Evolutionary conservation across 495 filamentous ascomycete species (phyloP), one percentile per base, ranked within the genome.

Genomic region (Hypoxylon rickii): DNA sequence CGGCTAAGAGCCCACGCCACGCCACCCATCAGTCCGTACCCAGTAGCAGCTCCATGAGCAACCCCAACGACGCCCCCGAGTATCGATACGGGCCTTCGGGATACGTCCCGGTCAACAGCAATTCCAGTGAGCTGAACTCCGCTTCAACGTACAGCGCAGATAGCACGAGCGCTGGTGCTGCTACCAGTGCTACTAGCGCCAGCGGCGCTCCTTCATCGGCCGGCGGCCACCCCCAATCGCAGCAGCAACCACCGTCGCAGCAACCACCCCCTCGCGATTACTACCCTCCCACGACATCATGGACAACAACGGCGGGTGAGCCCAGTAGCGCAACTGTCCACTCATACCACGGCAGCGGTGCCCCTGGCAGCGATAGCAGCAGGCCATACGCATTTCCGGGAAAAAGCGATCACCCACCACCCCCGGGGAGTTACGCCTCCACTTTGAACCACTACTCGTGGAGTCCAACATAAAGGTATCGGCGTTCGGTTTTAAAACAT

Each of bases 1-100:
- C 80, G 13, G 64, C 77, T 37, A 83, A 83, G 61, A 78, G 73
- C 45, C 78, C 80, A 7, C 71, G 80, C 13, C 78, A 80, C 56
- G 69, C 67, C n/a, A 74, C 69, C 65, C 76, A 74, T 66, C 76
- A 71, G 55, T 78, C 76, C 12, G 63, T 74, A 12, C 70, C 71
- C 40, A 70, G 66, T 32, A 57, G 63, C 33, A 68, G 69, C 49
- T 77, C 75, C 17, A 69, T 77, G 33, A 70, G 68, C 17, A 73
- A 72, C 58, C 70, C 60, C 24, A 78, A 75, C 46, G 72, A 76
- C 18, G 51, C 68, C n/a, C 67, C 70, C 47, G 77, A 80, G 44
- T 79, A 80, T 51, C 71, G 76, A 24, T 80, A 80, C 57, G 76
- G 74, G 1, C 74, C 76, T 8, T 66, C 75, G 11, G 55, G 54